These are phyloP conservation scores for Myxozyma sirexii DNA, from an alignment of 805 yeast species.

Conservation along the genomic window DNA sequence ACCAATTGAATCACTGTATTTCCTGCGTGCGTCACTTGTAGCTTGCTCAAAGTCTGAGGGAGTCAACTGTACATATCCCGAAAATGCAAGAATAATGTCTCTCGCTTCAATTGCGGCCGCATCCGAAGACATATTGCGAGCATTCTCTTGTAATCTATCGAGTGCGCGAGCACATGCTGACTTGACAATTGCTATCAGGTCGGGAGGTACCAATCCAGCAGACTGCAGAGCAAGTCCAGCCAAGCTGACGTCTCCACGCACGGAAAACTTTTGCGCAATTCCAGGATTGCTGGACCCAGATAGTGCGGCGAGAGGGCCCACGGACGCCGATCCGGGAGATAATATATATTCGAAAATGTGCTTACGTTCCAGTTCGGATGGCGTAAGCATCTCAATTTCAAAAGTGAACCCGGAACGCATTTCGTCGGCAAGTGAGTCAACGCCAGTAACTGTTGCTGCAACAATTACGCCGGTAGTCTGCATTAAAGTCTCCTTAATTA, in stretches of 20 bases:
- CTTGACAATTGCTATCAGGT: conserved; percentile 68
- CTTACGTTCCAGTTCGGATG: conserved; percentile 72
- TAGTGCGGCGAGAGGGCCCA: not conserved
- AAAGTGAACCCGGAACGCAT: conserved; percentile 72
- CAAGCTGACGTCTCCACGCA: conserved; percentile 56
- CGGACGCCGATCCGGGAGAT: not conserved
- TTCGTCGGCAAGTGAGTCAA: conserved; percentile 66
- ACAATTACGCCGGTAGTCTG: conserved; percentile 51
- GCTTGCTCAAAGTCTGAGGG: conserved; percentile 70
- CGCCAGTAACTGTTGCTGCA: conserved; percentile 67
- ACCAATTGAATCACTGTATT: conserved; percentile 91
- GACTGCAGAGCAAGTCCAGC: conserved; percentile 74
- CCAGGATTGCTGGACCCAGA: not conserved
- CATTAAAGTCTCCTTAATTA: conserved; percentile 57
- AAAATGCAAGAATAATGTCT: conserved; percentile 51
- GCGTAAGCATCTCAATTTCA: conserved; percentile 75
- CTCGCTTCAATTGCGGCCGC: conserved; percentile 28
- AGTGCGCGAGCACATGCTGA: conserved; percentile 63
- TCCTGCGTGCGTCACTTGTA: conserved; percentile 78
- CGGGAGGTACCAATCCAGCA: conserved; percentile 90
- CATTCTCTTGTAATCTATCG: conserved; percentile 48
- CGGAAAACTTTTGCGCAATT: conserved; percentile 36
- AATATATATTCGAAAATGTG: conserved; percentile 61
- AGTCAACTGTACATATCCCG: conserved; percentile 56
- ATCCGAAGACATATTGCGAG: conserved; percentile 16